Evolutionary conservation across 208 protist genomes (phyloP), one percentile per base, ranked within the genome.

Genomic region (Crithidia fasciculata): DNA sequence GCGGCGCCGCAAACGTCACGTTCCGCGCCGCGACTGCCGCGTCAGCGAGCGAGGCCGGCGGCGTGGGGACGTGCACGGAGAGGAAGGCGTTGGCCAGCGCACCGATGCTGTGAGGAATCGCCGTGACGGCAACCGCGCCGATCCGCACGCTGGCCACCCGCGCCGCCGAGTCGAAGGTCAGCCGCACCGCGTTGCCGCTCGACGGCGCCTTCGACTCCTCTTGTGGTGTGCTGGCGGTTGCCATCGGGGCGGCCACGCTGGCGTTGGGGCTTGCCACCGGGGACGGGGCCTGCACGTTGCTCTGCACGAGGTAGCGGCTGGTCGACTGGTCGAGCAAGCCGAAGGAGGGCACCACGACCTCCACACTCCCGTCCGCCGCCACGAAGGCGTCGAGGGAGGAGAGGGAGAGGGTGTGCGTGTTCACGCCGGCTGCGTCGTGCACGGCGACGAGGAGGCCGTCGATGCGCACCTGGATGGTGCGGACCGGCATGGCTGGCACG

Each of bases 41-140:
- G 37, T 55, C 55, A 59, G 36, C n/a, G 9, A 16, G 4, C 18
- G 47, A 7, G 5, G 60, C 10, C 15, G 37, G 45, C 18, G 47
- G 66, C 15, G 68, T 36, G 47, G 87, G 82, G 28, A 95, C 66
- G 45, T 82, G 74, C 63, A 96, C 65, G 12, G 87, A 96, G 18
- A 96, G 77, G 4, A 96, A 63, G 44, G 83, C 78, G 76, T 96
- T 94, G 13, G 88, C 69, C 3, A 96, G 76, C 16, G 76, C 82
- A 15, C 91, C 91, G 18, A 93, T 72, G 36, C 87, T 89, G 37
- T 77, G 80, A 9, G 91, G 87, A 13, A 92, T 80, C 39, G 92
- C 60, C 18, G 79, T 82, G 28, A 96, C 72, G n/a, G 83, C 72
- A 54, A 91, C 68, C 59, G 83, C 76, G 9, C 72, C 47, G 4